Evolutionary conservation across 108 stramenopile species (phyloP).

Genomic region (Tribonema minus): DNA sequence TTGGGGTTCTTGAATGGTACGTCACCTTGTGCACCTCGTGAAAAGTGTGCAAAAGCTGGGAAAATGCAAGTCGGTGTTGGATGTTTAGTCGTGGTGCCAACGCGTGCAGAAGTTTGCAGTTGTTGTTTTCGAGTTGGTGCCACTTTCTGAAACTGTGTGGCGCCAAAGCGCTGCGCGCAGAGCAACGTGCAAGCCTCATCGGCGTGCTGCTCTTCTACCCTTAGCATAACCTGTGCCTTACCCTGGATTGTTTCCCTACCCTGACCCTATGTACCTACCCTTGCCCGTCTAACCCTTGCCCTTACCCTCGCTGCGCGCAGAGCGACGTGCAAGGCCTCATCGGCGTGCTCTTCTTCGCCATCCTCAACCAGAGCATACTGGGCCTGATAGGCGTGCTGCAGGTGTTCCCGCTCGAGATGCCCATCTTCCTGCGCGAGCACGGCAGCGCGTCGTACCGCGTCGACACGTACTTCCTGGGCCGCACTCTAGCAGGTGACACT

Average conservation of each 20-base stretch:
- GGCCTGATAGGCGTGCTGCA: slow-evolving; percentile 29
- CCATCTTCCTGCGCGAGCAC: slow-evolving; percentile 30
- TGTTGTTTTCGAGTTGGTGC: no score
- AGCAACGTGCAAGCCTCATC: no score
- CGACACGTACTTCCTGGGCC: slow-evolving; percentile 21
- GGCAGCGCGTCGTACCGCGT: slow-evolving; percentile 25
- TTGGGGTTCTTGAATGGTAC: no score
- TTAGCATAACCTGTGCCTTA: not conserved
- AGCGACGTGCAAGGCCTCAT: slow-evolving; percentile 31
- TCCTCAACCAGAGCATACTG: slow-evolving; percentile 40
- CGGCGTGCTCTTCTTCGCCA: slow-evolving; percentile 29
- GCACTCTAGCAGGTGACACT: no score
- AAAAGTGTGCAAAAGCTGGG: no score
- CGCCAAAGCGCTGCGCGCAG: no score
- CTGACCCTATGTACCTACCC: not conserved
- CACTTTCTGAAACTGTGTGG: no score
- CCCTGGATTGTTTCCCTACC: not conserved
- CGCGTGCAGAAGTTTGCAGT: no score
- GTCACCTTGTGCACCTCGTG: no score
- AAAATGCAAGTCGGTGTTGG: no score
- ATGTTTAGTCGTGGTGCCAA: no score
- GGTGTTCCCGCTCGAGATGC: slow-evolving; percentile 42
- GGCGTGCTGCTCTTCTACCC: not conserved
- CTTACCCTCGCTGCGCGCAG: not conserved
- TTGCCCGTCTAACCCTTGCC: no score